A percentile compares a stretch with the other conserved stretches of the same genome.
Evolutionary conservation across 2,329 filamentous ascomycete genomes (phyloP).

Genomic region (Colletotrichum karsti): DNA sequence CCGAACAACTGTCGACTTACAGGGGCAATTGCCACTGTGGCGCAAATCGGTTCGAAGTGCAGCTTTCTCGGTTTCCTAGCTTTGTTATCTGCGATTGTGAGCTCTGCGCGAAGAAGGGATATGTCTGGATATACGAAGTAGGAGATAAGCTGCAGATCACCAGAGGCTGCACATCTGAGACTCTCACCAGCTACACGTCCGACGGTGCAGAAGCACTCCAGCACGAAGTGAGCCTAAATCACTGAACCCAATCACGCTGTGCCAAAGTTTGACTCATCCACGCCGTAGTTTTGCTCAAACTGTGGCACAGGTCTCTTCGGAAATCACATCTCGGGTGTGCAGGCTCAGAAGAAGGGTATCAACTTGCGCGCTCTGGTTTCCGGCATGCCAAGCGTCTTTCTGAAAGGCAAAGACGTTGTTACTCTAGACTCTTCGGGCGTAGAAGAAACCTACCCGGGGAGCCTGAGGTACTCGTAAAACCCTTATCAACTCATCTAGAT

Average conservation of each 20-base stretch:
- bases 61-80: slow-evolving; percentile 1
- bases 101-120: slow-evolving; percentile 38
- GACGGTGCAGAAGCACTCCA: background rate
- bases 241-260: background rate
- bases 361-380: slow-evolving; percentile 30
- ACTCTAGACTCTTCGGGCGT: background rate
- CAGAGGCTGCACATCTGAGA: slow-evolving; percentile 19
- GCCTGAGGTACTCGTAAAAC: background rate
- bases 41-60: slow-evolving; percentile 35
- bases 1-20: background rate
- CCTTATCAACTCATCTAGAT: fast-evolving
- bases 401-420: slow-evolving; percentile 1
- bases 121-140: slow-evolving; percentile 34
- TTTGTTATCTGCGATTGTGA: slow-evolving; percentile 33
- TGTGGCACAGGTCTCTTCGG: slow-evolving; percentile 38
- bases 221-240: slow-evolving; percentile 30
- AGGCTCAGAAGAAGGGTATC: slow-evolving; percentile 32
- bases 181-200: slow-evolving; percentile 9
- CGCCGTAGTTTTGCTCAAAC: slow-evolving; percentile 35
- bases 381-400: background rate
- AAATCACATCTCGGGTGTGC: slow-evolving; percentile 33
- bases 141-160: slow-evolving; percentile 18
- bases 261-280: background rate
- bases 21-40: slow-evolving; percentile 42
- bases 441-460: background rate